Evolutionary conservation across 2,329 filamentous ascomycete species (phyloP).

Genomic region (Stachybotrys echinatus): DNA sequence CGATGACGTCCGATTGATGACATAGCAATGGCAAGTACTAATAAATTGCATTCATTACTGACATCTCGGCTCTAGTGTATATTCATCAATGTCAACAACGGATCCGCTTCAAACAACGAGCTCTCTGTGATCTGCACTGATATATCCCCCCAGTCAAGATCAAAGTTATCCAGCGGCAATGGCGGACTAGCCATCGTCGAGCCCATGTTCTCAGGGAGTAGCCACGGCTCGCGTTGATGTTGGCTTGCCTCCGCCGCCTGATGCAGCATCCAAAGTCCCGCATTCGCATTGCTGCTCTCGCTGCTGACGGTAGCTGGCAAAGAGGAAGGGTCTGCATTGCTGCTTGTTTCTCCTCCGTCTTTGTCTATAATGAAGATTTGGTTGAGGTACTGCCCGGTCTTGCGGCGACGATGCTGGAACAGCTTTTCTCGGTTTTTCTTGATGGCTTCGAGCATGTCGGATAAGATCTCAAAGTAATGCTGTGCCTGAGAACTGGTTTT

Average conservation of each 20-base stretch:
- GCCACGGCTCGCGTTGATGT: background rate
- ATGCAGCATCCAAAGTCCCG: background rate
- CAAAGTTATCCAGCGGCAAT: background rate
- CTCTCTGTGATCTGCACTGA: background rate
- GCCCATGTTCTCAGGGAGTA: background rate
- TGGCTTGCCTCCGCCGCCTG: background rate
- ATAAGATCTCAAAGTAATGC: slow-evolving; percentile 53
- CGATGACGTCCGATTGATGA: no score
- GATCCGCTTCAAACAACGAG: background rate
- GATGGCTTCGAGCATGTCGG: slow-evolving; percentile 38
- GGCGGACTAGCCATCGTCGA: background rate
- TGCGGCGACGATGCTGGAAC: background rate
- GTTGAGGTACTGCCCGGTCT: background rate
- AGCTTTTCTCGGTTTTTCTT: background rate
- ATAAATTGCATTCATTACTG: no score
- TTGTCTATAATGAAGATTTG: background rate
- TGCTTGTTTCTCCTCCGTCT: background rate
- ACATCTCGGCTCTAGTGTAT: no score
- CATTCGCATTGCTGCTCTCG: background rate
- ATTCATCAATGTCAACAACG: background rate
- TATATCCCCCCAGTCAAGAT: background rate
- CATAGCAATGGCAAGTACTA: no score
- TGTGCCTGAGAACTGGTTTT: slow-evolving; percentile 48
- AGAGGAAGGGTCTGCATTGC: background rate
- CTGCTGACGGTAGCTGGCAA: background rate